Percentiles rank a stretch among this genome's conserved stretches.
Conservation (phyloP, 2,329 filamentous ascomycete species). For the Claviceps africana region DNA sequence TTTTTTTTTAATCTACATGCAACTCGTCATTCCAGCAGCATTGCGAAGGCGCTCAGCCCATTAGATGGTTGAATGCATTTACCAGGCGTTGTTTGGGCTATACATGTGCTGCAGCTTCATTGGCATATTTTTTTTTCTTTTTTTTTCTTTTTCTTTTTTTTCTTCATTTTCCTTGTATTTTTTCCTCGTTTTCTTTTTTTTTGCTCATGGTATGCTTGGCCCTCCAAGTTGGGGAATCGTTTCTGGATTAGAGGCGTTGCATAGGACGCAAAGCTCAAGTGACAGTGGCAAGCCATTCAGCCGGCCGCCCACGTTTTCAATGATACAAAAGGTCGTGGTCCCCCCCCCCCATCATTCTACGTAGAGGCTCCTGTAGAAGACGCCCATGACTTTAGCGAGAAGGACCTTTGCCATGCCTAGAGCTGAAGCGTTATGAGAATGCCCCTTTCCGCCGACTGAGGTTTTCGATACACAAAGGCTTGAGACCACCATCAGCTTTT, state of each 20-base stretch:
- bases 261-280: not conserved
- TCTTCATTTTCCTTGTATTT: too few species aligned
- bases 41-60: constrained; percentile 4
- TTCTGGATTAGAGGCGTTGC: not conserved
- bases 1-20: not conserved
- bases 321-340: not conserved
- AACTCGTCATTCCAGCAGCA: not conserved
- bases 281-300: not conserved
- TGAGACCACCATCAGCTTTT: too few species aligned
- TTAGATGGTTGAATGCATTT: constrained; percentile 1
- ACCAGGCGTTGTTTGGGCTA: not conserved
- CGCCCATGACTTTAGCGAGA: too few species aligned
- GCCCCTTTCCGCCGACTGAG: too few species aligned
- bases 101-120: not conserved
- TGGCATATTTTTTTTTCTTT: not conserved
- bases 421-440: too few species aligned
- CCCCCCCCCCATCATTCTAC: too few species aligned
- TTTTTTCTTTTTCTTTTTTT: not conserved
- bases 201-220: not conserved
- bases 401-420: too few species aligned
- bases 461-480: too few species aligned
- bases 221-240: not conserved
- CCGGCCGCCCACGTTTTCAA: not conserved
- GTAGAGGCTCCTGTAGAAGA: too few species aligned
- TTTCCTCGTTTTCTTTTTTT: not conserved